Evolutionary conservation across 2,329 filamentous ascomycete species (phyloP), one percentile per base, ranked within the genome.

Genomic region (Stemphylium lycopersici): DNA sequence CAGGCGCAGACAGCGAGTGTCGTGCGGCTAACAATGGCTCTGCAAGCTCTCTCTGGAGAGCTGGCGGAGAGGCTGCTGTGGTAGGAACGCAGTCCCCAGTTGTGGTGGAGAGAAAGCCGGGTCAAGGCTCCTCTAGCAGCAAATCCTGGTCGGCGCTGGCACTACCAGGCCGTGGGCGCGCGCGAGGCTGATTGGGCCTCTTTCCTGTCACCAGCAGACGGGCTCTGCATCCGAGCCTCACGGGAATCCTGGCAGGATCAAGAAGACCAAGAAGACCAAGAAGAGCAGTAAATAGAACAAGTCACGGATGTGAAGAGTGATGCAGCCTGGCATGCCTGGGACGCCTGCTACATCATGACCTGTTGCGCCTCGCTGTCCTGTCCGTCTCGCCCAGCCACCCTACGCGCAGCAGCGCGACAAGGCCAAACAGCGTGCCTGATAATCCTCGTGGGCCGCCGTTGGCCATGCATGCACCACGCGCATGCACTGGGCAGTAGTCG

Each of bases 61-160:
- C 53, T 53, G 33, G 36, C 37, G 45, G 48, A 51, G 52, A 54
- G 55, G 45, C 40, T 46, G 50, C 43, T 20, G 59, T 48, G 36
- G 55, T 48, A 46, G 47, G 40, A 50, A 39, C 52, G 38, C 16
- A n/a, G 39, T 45, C 46, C 46, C 37, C 22, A 46, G 31, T 40
- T 49, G 57, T 43, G 36, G 60, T 52, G 52, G 50, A 56, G 60
- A 56, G 53, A 52, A 49, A 48, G 48, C 46, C 34, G 45, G 56
- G 56, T 48, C 61, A 49, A 48, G 51, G 45, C 47, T 54, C 16
- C 41, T 39, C 42, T 49, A 50, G 48, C 51, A 58, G 34, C 50
- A 58, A 33, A 60, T 60, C 57, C 57, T 42, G 48, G 57, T 52
- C 41, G 56, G 47, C 56, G 49, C 56, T 59, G 56, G 47, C 56